Evolutionary conservation across 768 basidiomycete genomes (phyloP).

Genomic region (Cystobasidium onofrii): DNA sequence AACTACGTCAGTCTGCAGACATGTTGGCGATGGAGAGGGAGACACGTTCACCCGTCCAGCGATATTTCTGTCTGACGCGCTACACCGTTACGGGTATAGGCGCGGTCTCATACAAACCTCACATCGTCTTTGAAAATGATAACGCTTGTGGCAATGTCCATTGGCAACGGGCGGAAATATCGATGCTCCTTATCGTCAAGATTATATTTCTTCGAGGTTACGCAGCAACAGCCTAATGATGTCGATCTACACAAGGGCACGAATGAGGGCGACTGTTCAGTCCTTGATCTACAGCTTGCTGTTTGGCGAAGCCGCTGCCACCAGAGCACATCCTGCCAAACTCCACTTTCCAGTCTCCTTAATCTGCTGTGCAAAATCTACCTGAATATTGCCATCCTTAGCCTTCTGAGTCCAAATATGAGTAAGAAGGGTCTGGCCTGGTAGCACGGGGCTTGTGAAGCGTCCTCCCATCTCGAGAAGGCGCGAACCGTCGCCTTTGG

Average conservation of each 20-base stretch:
- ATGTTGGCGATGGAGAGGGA: no score
- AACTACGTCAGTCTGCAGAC: not conserved
- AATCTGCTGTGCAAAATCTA: slow-evolving; percentile 40
- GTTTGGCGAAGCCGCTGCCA: not conserved
- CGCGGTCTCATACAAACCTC: no score
- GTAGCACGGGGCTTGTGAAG: slow-evolving; percentile 75
- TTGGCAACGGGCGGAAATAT: no score
- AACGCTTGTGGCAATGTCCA: no score
- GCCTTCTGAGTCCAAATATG: not conserved
- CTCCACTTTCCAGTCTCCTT: slow-evolving; percentile 37
- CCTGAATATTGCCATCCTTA: slow-evolving; percentile 26
- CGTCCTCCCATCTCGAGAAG: slow-evolving; percentile 63
- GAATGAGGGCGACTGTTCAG: not conserved
- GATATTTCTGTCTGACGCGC: no score
- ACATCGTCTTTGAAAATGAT: no score
- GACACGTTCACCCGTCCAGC: no score
- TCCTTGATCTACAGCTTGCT: not conserved
- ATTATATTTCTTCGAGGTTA: no score
- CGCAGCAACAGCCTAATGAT: no score
- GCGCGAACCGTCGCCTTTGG: slow-evolving; percentile 55
- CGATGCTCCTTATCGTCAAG: no score
- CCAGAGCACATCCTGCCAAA: slow-evolving; percentile 20
- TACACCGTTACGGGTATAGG: no score
- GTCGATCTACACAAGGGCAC: not conserved
- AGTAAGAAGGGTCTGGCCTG: slow-evolving; percentile 49